phyloP scores from a whole-genome alignment of 2,329 filamentous ascomycete genomes.

The Emydomyces testavorans region DNA sequence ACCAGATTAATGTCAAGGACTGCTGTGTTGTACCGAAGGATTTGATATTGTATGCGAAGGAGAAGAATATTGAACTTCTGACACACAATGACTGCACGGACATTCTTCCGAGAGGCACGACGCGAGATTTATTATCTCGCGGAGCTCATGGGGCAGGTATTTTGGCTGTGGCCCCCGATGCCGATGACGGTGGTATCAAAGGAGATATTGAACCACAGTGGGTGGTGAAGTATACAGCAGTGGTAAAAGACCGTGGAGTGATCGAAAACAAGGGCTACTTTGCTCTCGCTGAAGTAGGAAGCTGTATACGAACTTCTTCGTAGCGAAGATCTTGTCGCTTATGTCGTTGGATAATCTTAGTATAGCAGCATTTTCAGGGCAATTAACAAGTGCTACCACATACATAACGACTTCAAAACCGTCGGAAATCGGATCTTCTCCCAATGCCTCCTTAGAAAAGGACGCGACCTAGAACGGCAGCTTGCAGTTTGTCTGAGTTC shows the following conservation, averaged over 20 bases:
- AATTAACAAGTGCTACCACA: background rate
- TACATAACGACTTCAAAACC: background rate
- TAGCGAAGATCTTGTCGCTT: constrained; percentile 2
- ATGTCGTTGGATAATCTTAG: background rate
- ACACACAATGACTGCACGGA: constrained; percentile 93
- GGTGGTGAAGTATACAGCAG: constrained; percentile 95
- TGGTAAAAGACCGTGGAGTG: constrained; percentile 83
- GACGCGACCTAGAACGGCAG: background rate
- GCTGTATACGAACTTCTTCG: constrained; percentile 29
- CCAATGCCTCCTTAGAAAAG: too few relatives aligned
- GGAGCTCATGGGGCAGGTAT: constrained; percentile 63
- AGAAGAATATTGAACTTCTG: constrained; percentile 70
- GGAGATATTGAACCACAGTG: constrained; percentile 79
- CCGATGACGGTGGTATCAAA: constrained; percentile 47
- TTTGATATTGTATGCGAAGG: constrained; percentile 71
- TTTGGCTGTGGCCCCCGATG: constrained; percentile 49
- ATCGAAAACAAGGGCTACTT: constrained; percentile 99
- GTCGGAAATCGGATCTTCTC: too few relatives aligned
- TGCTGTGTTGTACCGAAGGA: constrained; percentile 93
- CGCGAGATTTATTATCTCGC: constrained; percentile 69
- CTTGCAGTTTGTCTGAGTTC: constrained; percentile 14
- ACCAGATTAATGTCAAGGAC: constrained; percentile 93
- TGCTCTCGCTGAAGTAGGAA: constrained; percentile 62
- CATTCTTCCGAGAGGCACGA: constrained; percentile 72
- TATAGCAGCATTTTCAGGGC: background rate